These are phyloP conservation scores for Penicillium cataractarum DNA, from an alignment of 495 filamentous ascomycete genomes.

Conservation along the genomic window DNA sequence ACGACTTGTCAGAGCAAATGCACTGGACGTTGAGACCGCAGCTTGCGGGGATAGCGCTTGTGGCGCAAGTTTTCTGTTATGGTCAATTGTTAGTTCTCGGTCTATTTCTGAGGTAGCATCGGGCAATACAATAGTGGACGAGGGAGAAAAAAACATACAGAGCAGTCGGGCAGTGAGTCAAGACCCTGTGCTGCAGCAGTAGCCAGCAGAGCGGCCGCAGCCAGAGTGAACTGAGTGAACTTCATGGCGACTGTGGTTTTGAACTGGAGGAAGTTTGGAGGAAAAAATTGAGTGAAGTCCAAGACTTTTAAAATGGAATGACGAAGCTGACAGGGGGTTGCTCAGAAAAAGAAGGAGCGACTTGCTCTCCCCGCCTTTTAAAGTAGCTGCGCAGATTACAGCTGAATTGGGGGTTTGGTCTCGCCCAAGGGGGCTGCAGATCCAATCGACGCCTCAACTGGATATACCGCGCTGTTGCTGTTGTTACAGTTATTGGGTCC, in stretches of 20 bases:
- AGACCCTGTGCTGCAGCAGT: constrained; percentile 46
- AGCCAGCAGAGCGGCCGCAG: constrained; percentile 35
- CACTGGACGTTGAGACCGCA: constrained; percentile 66
- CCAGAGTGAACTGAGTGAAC: constrained; percentile 33
- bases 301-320: not conserved
- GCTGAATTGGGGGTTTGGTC: not conserved
- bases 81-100: constrained; percentile 8
- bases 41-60: constrained; percentile 44
- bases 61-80: constrained; percentile 58
- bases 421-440: constrained; percentile 3
- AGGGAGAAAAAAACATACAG: constrained; percentile 26
- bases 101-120: not conserved
- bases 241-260: constrained; percentile 40
- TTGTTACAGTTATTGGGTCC: not conserved
- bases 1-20: constrained; percentile 64
- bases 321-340: not conserved
- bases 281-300: not conserved
- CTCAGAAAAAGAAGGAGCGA: not conserved
- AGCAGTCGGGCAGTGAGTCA: constrained; percentile 55
- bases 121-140: not conserved
- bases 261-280: not conserved
- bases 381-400: constrained; percentile 4
- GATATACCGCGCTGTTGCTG: constrained; percentile 6
- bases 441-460: not conserved
- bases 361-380: not conserved